A percentile compares a stretch with the other conserved stretches of the same genome.
phyloP scores from a whole-genome alignment of 768 basidiomycete genomes.

The Mycena galopus region DNA sequence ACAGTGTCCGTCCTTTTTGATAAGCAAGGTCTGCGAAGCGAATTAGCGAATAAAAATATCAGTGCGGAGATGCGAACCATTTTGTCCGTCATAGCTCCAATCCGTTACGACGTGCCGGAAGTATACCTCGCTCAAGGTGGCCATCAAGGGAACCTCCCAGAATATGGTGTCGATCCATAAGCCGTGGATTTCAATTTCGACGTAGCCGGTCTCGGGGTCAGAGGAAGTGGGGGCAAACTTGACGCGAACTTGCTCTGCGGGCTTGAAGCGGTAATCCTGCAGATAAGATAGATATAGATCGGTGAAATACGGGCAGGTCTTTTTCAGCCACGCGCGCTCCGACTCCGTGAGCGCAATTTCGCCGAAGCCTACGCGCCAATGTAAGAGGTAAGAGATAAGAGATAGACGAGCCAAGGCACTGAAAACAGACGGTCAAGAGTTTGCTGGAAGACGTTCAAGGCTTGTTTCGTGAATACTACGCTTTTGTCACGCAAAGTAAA shows the following conservation, averaged over 20 bases:
- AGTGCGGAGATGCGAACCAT: conserved; percentile 59
- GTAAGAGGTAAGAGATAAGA: conserved; percentile 5
- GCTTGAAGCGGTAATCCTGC: conserved; percentile 74
- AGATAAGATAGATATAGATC: conserved; percentile 84
- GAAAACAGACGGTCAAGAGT: conserved; percentile 66
- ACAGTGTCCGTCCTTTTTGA: conserved; percentile 73
- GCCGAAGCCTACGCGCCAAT: conserved; percentile 77
- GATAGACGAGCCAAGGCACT: not conserved
- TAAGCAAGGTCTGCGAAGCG: conserved; percentile 62
- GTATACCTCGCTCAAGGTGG: conserved; percentile 90
- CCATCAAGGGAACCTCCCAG: conserved; percentile 98
- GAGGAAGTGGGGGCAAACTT: conserved; percentile 71
- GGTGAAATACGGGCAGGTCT: conserved; percentile 81
- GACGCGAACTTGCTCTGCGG: conserved; percentile 73
- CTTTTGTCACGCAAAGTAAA: conserved; percentile 84
- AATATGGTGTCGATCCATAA: conserved; percentile 89
- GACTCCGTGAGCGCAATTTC: conserved; percentile 67
- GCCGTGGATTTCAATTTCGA: conserved; percentile 82
- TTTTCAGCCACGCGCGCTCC: conserved; percentile 77
- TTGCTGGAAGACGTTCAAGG: conserved; percentile 70
- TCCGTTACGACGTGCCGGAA: conserved; percentile 81
- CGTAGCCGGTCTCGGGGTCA: conserved; percentile 64
- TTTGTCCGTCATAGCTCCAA: conserved; percentile 89
- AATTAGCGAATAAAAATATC: not conserved
- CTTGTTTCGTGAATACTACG: conserved; percentile 74